phyloP scores from a whole-genome alignment of 2,329 filamentous ascomycete species.

The Capronia epimyces region DNA sequence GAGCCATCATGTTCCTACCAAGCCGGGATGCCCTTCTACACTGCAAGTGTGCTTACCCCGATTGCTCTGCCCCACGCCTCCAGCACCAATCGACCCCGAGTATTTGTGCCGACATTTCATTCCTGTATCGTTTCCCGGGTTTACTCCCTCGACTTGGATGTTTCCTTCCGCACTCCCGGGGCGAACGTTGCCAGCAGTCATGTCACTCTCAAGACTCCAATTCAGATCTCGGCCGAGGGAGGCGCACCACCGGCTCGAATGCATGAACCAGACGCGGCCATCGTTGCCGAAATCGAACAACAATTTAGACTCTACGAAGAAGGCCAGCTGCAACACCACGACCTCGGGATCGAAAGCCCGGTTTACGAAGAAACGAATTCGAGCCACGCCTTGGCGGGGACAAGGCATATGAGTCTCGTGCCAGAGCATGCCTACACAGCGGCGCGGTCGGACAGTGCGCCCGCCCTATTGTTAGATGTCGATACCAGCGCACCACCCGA shows the following conservation, averaged over 20 bases:
- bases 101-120: constrained; percentile 65
- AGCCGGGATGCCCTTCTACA: constrained; percentile 51
- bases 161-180: constrained; percentile 49
- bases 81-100: constrained; percentile 22
- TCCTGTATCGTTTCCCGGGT: constrained; percentile 60
- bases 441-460: not conserved
- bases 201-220: constrained; percentile 39
- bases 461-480: not conserved
- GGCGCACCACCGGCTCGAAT: constrained; percentile 10
- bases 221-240: constrained; percentile 37
- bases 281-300: constrained; percentile 24
- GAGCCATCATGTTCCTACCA: constrained; percentile 33
- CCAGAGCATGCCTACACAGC: not conserved
- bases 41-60: constrained; percentile 58
- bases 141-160: constrained; percentile 56
- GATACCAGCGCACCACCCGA: constrained; percentile 14
- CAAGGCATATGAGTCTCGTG: constrained; percentile 22
- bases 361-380: constrained; percentile 18
- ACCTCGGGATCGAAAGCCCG: constrained; percentile 17
- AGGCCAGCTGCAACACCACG: constrained; percentile 9
- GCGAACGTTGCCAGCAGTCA: constrained; percentile 39
- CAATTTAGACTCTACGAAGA: constrained; percentile 26
- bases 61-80: constrained; percentile 50
- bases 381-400: constrained; percentile 3
- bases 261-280: constrained; percentile 15